Conservation (phyloP, 1,284 basidiomycete genomes). For the Taiwanofungus camphoratus region DNA sequence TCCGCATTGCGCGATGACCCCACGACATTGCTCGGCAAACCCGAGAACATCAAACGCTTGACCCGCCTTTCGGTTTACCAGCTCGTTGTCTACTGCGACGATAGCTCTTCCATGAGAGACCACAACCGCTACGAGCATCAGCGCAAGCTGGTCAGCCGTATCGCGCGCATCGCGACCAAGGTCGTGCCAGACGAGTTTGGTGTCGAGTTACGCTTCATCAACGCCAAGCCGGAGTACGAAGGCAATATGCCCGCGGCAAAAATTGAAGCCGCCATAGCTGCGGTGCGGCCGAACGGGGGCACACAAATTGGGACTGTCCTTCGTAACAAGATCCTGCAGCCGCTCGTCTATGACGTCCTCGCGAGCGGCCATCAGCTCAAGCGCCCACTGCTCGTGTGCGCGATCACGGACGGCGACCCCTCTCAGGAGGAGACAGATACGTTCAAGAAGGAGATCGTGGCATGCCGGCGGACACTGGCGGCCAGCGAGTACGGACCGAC, state of each 20-base stretch:
- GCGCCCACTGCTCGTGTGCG: slow-evolving; percentile 6
- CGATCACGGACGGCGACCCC: slow-evolving; percentile 5
- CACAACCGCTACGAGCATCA: slow-evolving; percentile 3
- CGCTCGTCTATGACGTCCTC: slow-evolving; percentile 6
- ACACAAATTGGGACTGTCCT: slow-evolving; percentile 3
- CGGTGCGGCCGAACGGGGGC: not conserved
- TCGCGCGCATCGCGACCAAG: slow-evolving; percentile 7
- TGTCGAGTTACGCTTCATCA: slow-evolving; percentile 10
- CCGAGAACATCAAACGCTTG: slow-evolving; percentile 4
- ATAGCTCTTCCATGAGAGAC: slow-evolving; percentile 7
- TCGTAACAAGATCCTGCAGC: slow-evolving; percentile 4
- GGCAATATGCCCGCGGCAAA: not conserved
- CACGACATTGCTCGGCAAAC: not conserved
- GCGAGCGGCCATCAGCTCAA: not conserved
- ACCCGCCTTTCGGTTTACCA: slow-evolving; percentile 5
- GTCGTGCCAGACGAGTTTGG: slow-evolving; percentile 9
- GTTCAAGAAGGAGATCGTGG: slow-evolving; percentile 7
- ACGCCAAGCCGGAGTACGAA: not conserved
- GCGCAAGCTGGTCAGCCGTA: slow-evolving; percentile 6
- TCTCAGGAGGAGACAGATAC: not conserved
- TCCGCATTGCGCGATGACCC: slow-evolving; percentile 3
- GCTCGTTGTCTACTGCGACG: slow-evolving; percentile 7
- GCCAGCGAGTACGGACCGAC: slow-evolving; percentile 2
- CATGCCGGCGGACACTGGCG: slow-evolving; percentile 5
- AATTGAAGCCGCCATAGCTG: not conserved